Evolutionary conservation across 208 protist genomes (phyloP), one percentile per base, ranked within the genome.

Genomic region (Cochliopodium minus): DNA sequence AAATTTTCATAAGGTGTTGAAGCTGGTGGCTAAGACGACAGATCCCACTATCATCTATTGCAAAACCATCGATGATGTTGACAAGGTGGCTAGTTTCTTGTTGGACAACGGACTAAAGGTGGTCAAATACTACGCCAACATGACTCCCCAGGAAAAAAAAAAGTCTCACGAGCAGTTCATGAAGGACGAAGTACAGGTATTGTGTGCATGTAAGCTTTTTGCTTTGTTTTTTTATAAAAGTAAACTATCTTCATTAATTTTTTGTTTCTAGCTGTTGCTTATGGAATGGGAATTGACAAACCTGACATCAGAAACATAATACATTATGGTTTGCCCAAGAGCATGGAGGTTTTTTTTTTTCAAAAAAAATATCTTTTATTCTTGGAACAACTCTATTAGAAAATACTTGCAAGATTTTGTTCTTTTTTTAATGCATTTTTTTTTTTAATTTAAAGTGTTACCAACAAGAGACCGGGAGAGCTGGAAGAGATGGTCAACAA

Each of bases 321-420:
- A 35, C 94, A 98, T 74, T 77, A 87, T 23, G 71, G 74, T 0
- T 71, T 91, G 7, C 90, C 92, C 0, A 83, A 88, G 46, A 91
- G 79, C 1, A 61, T 98, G 11, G 93, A 97, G 70, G 78, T 72
- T 20, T 97, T 96, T 66, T 87, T n/a, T n/a, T n/a, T n/a, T n/a
- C n/a, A n/a, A n/a, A n/a, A n/a, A n/a, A n/a, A n/a, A n/a, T n/a
- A n/a, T n/a, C n/a, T n/a, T n/a, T n/a, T n/a, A n/a, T n/a, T n/a
- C n/a, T n/a, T n/a, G n/a, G n/a, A n/a, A n/a, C n/a, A n/a, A n/a
- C n/a, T n/a, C n/a, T n/a, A n/a, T n/a, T n/a, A n/a, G n/a, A n/a
- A n/a, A n/a, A n/a, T n/a, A n/a, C n/a, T n/a, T n/a, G n/a, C n/a
- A n/a, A n/a, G n/a, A n/a, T n/a, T n/a, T n/a, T n/a, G n/a, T n/a